Evolutionary conservation across 352 stramenopile species (phyloP), one percentile per base, ranked within the genome.

Genomic region (Globisporangium carolinianum): DNA sequence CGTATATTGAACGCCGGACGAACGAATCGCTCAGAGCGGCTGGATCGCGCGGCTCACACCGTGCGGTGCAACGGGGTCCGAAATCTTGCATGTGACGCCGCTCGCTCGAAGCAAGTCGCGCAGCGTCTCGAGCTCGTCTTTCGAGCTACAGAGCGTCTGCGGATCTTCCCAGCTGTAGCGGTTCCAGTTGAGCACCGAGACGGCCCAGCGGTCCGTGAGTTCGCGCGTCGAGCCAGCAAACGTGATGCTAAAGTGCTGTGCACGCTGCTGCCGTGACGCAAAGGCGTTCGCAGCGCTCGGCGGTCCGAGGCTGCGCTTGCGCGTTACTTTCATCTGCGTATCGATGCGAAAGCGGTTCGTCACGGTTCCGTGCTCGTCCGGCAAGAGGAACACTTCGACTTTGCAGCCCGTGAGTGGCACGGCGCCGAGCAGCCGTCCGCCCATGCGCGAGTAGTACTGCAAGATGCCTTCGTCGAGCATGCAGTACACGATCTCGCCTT

Each of bases 131-230:
- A 69, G 74, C 53, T 91, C 80, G 63, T 89, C 66, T 62, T 87
- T 91, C 66, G 78, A 73, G 59, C 76, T 88, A 57, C 82, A 93
- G 7, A 93, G 69, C 62, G 83, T 84, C 73, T 86, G 69, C 17
- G 80, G 67, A 37, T 91, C 83, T 53, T 90, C 83, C 83, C 83
- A 93, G 50, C 79, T 89, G 68, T 90, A 88, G 52, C 80, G 79
- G 60, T 87, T 93, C 83, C 83, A 93, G 65, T 93, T 93, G 42
- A 93, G 71, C 38, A 93, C 76, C 3, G 75, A 87, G 32, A 89
- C 48, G 9, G 83, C 83, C 83, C 83, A 93, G 35, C 81, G 77
- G 18, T 90, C 71, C 39, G 69, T 68, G 47, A 91, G 63, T 49
- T 86, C 74, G 4, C 66, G 62, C 6, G 79, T 83, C 11, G 81